A percentile compares a stretch with the other conserved stretches of the same genome.
Evolutionary conservation across 2,329 filamentous ascomycete species (phyloP).

Genomic region (Arthrobotrys sphaeroides): DNA sequence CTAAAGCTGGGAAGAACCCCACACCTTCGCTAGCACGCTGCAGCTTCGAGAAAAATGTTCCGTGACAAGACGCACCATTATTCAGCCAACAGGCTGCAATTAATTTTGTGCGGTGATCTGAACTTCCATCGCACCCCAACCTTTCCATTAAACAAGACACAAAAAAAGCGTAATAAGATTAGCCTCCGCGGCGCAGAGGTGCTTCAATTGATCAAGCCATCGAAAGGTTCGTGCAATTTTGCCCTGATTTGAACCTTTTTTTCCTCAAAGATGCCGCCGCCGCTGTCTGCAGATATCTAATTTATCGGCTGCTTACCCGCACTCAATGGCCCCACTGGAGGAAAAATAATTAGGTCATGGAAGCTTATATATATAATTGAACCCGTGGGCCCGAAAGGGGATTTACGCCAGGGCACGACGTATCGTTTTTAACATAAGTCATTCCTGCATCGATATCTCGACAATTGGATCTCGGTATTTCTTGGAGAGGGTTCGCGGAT

Average conservation of each 20-base stretch:
- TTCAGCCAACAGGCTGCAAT: slow-evolving; percentile 1
- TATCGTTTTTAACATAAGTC: neutral
- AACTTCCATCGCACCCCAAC: slow-evolving; percentile 1
- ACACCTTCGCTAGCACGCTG: neutral
- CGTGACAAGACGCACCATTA: slow-evolving; percentile 1
- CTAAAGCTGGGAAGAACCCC: neutral
- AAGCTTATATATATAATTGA: slow-evolving; percentile 16
- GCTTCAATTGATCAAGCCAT: neutral
- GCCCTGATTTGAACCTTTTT: slow-evolving; percentile 14
- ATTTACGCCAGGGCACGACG: neutral
- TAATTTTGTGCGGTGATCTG: slow-evolving; percentile 1
- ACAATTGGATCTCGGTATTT: neutral
- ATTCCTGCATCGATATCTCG: neutral
- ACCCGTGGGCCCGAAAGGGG: neutral
- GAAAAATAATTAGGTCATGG: slow-evolving; percentile 16
- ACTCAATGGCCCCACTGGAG: neutral
- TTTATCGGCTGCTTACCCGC: slow-evolving; percentile 13
- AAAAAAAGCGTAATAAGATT: neutral
- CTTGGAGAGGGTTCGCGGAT: neutral
- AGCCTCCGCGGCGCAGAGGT: slow-evolving; percentile 14
- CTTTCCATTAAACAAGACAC: slow-evolving; percentile 14
- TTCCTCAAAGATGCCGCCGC: too few species aligned
- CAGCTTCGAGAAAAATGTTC: slow-evolving; percentile 4
- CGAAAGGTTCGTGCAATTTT: slow-evolving; percentile 3
- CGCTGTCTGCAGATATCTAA: slow-evolving; percentile 5